Base-by-base conservation (phyloP, 2,329 filamentous ascomycete species). In the Penicillium sp. region DNA sequence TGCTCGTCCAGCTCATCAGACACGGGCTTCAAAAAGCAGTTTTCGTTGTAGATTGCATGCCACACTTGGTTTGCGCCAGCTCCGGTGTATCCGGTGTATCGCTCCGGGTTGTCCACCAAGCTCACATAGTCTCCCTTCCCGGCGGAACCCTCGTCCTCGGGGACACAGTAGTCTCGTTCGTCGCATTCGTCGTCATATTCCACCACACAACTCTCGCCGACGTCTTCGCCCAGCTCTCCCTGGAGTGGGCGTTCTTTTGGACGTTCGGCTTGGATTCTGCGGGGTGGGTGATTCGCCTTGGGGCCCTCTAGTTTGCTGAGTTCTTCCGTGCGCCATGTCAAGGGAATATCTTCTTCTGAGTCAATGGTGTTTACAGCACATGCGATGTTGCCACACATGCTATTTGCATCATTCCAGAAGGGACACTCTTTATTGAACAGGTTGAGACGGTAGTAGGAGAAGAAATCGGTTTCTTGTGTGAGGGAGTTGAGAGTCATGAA, bases 181-280 rank as follows among this genome's bases (percentile, higher is more conserved):
- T 97, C 93, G 75, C 91, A 96, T 75, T 97, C 93, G 68, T 97
- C 93, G 68, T 97, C 93, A 70, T 96, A 96, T 77, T 99, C 94
- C 17, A 97, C 88, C 43, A 99, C 91, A 72, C 94, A 99, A 73
- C 90, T 96, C 78, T 99, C 94, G 50, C 90, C 91, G 0, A 97
- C 93, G 53, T 88, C 79, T 49, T 92, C 90, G 44, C 94, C 94
- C 9, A 99, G 77, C 66, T 87, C 82, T 16, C 93, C 93, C 65
- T 91, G 86, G 7, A 97, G 78, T 19, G 94, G 94, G 54, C 84
- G 82, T 64, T 88, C 76, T 3, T 85, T 86, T 46, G 80, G 79
- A 28, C 87, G 80, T 70, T 91, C 86, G 66, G 81, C 80, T 69
- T 92, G 90, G 56, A 87, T 81, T 61, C 84, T 84, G 72, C 84